Base-by-base conservation (phyloP, 2,329 filamentous ascomycete species). In the Aspergillus intermedius region DNA sequence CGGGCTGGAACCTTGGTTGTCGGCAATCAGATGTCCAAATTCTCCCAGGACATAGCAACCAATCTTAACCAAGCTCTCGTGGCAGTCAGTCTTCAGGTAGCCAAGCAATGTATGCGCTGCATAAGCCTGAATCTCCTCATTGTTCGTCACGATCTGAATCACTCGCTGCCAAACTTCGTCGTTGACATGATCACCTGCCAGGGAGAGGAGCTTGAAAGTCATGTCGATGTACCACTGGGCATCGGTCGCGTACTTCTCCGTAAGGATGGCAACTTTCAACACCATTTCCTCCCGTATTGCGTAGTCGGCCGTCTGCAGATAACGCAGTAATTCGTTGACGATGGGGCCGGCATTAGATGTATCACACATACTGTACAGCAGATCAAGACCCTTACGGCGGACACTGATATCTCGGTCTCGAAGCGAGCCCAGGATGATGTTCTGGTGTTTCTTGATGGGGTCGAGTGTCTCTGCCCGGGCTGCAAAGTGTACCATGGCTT, bases 221-320 rank as follows among this genome's bases (percentile, higher is more conserved):
- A 97, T 96, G 65, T 98, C 91, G 54, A 98, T 94, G 68, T 98
- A 98, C 93, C 93, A 98, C 73, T 97, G 91, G 17, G 95, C 88
- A 63, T 98, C 93, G 0, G 91, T 96, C 21, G 93, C 93, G 66
- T 98, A 98, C 66, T 97, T 97, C 67, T 98, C 93, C 0, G 94
- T 97, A 55, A 98, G 71, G 62, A 98, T 98, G 46, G 93, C 93
- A 70, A 98, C 95, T 74, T 98, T 98, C 54, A 98, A 77, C 3
- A 97, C 93, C 93, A 98, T 98, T 69, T 98, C 93, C 73, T 98
- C 94, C 54, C 94, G 83, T 60, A 98, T 96, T 4, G 91, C 91
- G 68, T 95, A 98, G 69, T 98, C 93, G 43, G 93, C 93, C 48
- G 89, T 95, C 63, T 96, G 91, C 7, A 98, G 80, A 68, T 96